Evolutionary conservation across 495 filamentous ascomycete genomes (phyloP).

Genomic region (Xylaria telfairii): DNA sequence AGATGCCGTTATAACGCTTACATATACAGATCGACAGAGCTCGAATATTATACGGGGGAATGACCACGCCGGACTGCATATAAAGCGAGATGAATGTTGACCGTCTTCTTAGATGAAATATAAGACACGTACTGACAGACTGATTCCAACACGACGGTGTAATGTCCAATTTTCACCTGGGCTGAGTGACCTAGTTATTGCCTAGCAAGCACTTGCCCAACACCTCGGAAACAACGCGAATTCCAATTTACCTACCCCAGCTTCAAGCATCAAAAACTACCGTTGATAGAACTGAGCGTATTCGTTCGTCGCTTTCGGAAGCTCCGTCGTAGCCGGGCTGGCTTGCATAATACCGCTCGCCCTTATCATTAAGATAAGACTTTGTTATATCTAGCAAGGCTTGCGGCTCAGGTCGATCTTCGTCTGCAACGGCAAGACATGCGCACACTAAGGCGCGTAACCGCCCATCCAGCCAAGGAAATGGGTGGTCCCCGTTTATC

Average conservation of each 20-base stretch:
- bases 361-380: neutral
- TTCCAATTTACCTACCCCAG: no score
- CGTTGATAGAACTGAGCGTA: neutral
- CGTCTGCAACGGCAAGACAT: neutral
- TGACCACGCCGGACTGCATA: no score
- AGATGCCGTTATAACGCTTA: no score
- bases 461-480: neutral
- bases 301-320: neutral
- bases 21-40: no score
- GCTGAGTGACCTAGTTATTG: no score
- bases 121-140: no score
- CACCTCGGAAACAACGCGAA: no score
- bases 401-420: neutral
- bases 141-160: no score
- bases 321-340: neutral
- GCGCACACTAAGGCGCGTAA: neutral
- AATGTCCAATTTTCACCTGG: neutral
- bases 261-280: neutral
- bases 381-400: neutral
- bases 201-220: no score
- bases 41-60: no score
- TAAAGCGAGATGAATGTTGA: no score
- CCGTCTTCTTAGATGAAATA: no score
- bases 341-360: neutral
- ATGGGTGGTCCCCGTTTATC: neutral